A percentile compares a stretch with the other conserved stretches of the same genome.
phyloP scores from a whole-genome alignment of 2,329 filamentous ascomycete species.

The Fusarium sp. region DNA sequence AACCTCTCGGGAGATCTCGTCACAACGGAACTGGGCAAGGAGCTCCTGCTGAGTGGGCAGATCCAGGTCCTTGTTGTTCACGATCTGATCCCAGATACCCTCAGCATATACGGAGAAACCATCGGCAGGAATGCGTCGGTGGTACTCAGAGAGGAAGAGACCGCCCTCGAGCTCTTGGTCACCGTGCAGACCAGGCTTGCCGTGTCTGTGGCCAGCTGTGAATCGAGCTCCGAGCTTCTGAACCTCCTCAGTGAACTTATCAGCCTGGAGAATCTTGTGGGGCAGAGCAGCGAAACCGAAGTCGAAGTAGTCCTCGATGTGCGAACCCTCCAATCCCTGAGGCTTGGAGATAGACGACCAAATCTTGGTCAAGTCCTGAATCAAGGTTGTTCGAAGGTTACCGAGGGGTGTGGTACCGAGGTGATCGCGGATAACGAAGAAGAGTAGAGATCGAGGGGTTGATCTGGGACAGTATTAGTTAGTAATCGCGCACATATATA shows the following conservation, averaged over 20 bases:
- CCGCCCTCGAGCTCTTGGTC: constrained; percentile 82
- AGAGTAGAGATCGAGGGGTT: constrained; percentile 88
- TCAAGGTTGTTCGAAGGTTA: constrained; percentile 89
- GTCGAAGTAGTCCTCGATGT: constrained; percentile 97
- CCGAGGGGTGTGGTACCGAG: constrained; percentile 89
- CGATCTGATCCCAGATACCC: constrained; percentile 98
- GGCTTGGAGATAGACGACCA: constrained; percentile 96
- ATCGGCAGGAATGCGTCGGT: constrained; percentile 94
- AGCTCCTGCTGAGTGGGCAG: constrained; percentile 97
- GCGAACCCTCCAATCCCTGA: constrained; percentile 84
- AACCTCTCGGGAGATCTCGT: constrained; percentile 94
- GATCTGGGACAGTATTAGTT: constrained; percentile 66
- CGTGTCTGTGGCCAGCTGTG: constrained; percentile 80
- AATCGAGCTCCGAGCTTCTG: constrained; percentile 85
- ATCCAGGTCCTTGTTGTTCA: constrained; percentile 98
- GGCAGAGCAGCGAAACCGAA: constrained; percentile 93
- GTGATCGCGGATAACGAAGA: constrained; percentile 99
- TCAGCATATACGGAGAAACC: constrained; percentile 95
- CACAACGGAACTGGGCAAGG: constrained; percentile 95
- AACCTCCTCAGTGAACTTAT: constrained; percentile 87
- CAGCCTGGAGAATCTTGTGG: constrained; percentile 95
- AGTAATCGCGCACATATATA: constrained; percentile 25
- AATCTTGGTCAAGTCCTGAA: constrained; percentile 91
- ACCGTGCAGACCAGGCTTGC: constrained; percentile 69
- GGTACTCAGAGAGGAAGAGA: constrained; percentile 93